Evolutionary conservation across 352 stramenopile species (phyloP), one percentile per base, ranked within the genome.

Genomic region (Pythium monospermum): DNA sequence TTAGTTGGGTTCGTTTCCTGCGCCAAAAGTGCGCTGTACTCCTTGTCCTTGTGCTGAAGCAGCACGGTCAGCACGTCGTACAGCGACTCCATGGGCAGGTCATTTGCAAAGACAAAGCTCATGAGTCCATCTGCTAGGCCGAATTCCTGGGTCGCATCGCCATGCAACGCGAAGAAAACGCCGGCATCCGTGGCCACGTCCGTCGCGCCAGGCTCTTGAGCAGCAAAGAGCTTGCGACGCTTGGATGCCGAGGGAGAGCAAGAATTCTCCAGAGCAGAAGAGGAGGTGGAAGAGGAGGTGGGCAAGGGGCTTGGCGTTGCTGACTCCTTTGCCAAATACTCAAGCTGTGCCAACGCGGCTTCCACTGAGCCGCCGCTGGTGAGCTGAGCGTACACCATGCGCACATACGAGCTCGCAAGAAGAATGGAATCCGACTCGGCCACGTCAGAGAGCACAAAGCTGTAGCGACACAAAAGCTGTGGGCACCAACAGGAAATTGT

Each of bases 401-500:
- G 65, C 4, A 90, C 63, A 31, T 85, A 64, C 1, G 48, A 47
- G 41, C 71, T 81, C 0, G 62, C 68, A 30, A 90, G 52, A 21
- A 74, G 63, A 49, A 90, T 83, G 11, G 67, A 70, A 57, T 87
- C 79, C 6, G 59, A 70, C 3, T 72, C 31, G 18, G 67, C 53
- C 21, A 61, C 36, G 15, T 57, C 52, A 6, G 68, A 58, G 22
- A 87, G 59, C 19, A 83, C 75, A 49, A 90, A 90, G 10, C 79
- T 74, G 38, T 90, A 90, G 26, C 74, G 69, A 26, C 79, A 90
- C 30, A 90, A 53, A 13, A 90, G 57, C 78, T 78, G 45, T 3
- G 12, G n/a, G n/a, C n/a, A n/a, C n/a, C n/a, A n/a, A n/a, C n/a
- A n/a, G n/a, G n/a, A n/a, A 16, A 35, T 18, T 23, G 18, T 43